phyloP scores from a whole-genome alignment of 208 protist genomes.

The Crithidia expoeki region DNA sequence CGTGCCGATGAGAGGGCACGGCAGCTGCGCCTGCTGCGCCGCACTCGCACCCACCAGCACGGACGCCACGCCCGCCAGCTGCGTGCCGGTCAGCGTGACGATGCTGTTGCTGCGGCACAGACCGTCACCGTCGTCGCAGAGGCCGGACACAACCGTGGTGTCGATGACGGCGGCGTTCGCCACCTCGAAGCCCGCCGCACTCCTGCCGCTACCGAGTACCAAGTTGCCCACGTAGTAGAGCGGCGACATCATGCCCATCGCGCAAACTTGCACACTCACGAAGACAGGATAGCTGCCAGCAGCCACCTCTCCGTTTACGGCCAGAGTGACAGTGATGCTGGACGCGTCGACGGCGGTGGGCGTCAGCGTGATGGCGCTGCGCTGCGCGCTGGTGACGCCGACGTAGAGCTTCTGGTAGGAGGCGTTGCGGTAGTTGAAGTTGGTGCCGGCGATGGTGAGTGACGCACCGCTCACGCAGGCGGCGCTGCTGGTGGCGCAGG shows the following conservation, averaged over 20 bases:
- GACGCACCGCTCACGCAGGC: constrained; percentile 30
- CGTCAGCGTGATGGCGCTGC: constrained; percentile 24
- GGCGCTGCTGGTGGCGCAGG: constrained; percentile 29
- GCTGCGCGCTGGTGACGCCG: constrained; percentile 20
- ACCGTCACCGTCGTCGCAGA: too few relatives aligned
- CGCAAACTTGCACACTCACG: constrained; percentile 35
- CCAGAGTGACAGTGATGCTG: constrained; percentile 22
- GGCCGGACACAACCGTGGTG: too few relatives aligned
- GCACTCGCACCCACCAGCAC: too few relatives aligned
- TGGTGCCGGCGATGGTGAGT: constrained; percentile 30
- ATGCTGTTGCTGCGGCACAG: too few relatives aligned
- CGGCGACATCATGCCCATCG: constrained; percentile 37
- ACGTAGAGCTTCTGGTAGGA: constrained; percentile 38
- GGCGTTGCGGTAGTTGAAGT: constrained; percentile 33
- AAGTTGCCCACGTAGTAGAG: constrained; percentile 18
- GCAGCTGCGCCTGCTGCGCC: too few relatives aligned
- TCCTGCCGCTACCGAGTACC: too few relatives aligned
- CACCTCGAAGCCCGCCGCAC: too few relatives aligned
- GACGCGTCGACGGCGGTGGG: constrained; percentile 5
- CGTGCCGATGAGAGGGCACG: too few relatives aligned
- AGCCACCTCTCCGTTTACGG: constrained; percentile 5
- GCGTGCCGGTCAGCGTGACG: too few relatives aligned
- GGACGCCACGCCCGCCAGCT: too few relatives aligned
- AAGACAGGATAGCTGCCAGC: constrained; percentile 36
- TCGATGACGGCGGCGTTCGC: too few relatives aligned